A percentile compares a stretch with the other conserved stretches of the same genome.
Conservation (phyloP, 805 yeast genomes). For the Wickerhamiella alocasiicola region DNA sequence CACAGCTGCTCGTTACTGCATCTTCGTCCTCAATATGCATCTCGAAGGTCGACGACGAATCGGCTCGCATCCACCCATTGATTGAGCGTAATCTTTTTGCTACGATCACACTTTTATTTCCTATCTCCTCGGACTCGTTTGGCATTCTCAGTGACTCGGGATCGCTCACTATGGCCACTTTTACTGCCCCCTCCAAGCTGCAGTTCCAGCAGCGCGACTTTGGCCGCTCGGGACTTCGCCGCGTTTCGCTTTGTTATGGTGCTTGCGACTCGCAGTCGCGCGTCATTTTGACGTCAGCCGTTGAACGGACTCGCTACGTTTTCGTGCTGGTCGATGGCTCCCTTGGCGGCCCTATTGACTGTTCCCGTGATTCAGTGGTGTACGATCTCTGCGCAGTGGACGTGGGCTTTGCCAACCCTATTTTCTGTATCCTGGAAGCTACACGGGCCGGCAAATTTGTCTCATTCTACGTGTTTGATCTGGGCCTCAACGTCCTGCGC, state of each 20-base stretch:
- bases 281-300: conserved; percentile 54
- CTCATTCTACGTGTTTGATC: conserved; percentile 68
- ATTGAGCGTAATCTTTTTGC: conserved; percentile 42
- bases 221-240: conserved; percentile 45
- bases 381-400: conserved; percentile 49
- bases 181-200: background rate
- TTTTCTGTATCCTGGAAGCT: conserved; percentile 72
- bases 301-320: conserved; percentile 63
- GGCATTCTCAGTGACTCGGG: conserved; percentile 5
- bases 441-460: conserved; percentile 31
- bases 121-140: conserved; percentile 1
- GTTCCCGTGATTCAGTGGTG: conserved; percentile 41
- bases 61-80: conserved; percentile 41
- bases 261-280: conserved; percentile 61
- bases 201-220: background rate
- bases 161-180: background rate
- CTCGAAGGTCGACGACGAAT: conserved; percentile 38
- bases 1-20: conserved; percentile 53
- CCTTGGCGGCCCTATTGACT: conserved; percentile 66
- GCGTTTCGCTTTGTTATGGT: conserved; percentile 61
- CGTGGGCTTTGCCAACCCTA: conserved; percentile 69
- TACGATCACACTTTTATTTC: conserved; percentile 37
- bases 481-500: conserved; percentile 67
- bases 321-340: conserved; percentile 40
- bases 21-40: conserved; percentile 44